phyloP scores from a whole-genome alignment of 2,329 filamentous ascomycete species.

The Colletotrichum echinochloae region DNA sequence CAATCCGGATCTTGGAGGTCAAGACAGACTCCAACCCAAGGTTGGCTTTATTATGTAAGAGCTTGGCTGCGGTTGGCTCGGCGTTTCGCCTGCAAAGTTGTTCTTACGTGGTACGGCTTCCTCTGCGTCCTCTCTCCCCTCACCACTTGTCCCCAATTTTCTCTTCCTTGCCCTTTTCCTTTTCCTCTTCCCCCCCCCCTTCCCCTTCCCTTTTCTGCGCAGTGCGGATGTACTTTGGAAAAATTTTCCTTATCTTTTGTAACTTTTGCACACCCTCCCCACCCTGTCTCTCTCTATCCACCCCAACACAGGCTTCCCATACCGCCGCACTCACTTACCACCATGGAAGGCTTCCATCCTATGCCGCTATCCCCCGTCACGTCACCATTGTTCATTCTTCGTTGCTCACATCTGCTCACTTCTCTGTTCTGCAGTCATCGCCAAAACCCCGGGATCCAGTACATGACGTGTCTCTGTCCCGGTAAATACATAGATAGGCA shows the following conservation, averaged over 20 bases:
- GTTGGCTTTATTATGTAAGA: slow-evolving; percentile 40
- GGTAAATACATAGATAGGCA: not conserved
- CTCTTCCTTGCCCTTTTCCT: not conserved
- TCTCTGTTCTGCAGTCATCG: not conserved
- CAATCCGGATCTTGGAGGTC: not conserved
- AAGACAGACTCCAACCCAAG: slow-evolving; percentile 8
- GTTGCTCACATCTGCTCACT: not conserved
- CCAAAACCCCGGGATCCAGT: not conserved
- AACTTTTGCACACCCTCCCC: slow-evolving; percentile 1
- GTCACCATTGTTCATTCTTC: not conserved
- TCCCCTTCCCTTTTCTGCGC: not conserved
- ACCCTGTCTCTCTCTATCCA: no score
- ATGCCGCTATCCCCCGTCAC: not conserved
- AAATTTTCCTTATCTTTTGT: slow-evolving; percentile 42
- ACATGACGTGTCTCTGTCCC: not conserved
- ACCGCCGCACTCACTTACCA: not conserved
- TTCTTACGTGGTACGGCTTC: not conserved
- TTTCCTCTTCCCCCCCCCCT: not conserved
- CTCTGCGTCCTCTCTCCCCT: slow-evolving; percentile 3
- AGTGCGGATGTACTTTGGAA: slow-evolving; percentile 25
- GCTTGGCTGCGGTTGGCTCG: slow-evolving; percentile 39
- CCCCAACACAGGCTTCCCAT: not conserved
- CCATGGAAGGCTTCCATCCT: not conserved
- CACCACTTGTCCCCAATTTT: slow-evolving; percentile 29
- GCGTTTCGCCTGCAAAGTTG: slow-evolving; percentile 25